phyloP scores from a whole-genome alignment of 2,329 filamentous ascomycete genomes.

The Knufia petricola region DNA sequence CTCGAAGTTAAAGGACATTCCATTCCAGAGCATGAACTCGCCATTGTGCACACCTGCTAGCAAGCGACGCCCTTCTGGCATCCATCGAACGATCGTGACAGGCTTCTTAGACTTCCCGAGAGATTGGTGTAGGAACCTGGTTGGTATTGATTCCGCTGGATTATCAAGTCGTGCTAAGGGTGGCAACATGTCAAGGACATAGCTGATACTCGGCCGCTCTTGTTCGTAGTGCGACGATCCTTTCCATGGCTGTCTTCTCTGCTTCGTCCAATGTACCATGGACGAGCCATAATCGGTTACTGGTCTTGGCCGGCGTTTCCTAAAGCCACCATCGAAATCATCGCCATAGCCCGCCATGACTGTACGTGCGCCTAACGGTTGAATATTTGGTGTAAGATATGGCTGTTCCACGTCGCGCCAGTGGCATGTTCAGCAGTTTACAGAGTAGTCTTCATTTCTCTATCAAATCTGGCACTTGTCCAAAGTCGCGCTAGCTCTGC shows the following conservation, averaged over 20 bases:
- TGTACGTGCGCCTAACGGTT: too few species aligned
- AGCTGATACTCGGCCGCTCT: slow-evolving; percentile 79
- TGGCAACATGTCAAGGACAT: slow-evolving; percentile 84
- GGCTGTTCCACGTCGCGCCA: neutral
- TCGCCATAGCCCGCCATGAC: slow-evolving; percentile 5
- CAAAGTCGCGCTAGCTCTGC: too few species aligned
- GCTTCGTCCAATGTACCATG: slow-evolving; percentile 82
- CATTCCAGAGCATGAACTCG: slow-evolving; percentile 98
- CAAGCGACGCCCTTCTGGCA: slow-evolving; percentile 82
- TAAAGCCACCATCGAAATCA: slow-evolving; percentile 17
- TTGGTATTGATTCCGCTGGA: slow-evolving; percentile 78
- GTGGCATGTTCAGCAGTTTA: neutral
- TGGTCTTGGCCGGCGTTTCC: slow-evolving; percentile 41
- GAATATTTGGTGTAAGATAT: too few species aligned
- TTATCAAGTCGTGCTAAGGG: slow-evolving; percentile 64
- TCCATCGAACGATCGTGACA: slow-evolving; percentile 95
- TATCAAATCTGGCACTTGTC: too few species aligned
- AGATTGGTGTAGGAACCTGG: slow-evolving; percentile 95
- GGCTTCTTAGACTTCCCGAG: slow-evolving; percentile 97
- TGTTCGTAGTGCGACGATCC: slow-evolving; percentile 61
- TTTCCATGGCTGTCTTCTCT: slow-evolving; percentile 67
- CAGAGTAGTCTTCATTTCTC: too few species aligned
- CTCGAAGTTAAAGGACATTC: slow-evolving; percentile 98
- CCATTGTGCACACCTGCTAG: slow-evolving; percentile 92
- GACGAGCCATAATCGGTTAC: slow-evolving; percentile 91